These are phyloP conservation scores for Aspergillus pseudonomiae DNA, from an alignment of 2,329 filamentous ascomycete species.

Conservation along the genomic window DNA sequence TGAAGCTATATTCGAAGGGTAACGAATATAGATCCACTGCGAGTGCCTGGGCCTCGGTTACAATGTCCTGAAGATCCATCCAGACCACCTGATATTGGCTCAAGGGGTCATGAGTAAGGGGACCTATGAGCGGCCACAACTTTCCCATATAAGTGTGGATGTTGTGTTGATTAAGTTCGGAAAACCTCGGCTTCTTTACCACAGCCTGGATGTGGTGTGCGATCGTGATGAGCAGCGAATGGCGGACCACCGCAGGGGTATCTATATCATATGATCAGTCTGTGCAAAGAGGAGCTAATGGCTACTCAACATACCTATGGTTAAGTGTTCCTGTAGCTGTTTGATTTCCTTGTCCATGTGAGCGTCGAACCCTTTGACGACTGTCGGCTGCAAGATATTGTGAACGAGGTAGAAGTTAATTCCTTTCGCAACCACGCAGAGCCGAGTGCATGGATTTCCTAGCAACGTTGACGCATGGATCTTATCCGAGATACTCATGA, in stretches of 20 bases:
- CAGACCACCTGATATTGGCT: slow-evolving; percentile 18
- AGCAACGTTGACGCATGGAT: slow-evolving; percentile 25
- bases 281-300: background rate
- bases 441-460: slow-evolving; percentile 24
- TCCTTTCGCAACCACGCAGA: slow-evolving; percentile 29
- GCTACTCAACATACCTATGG: slow-evolving; percentile 22
- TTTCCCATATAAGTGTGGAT: slow-evolving; percentile 20
- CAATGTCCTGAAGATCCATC: slow-evolving; percentile 25
- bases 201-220: slow-evolving; percentile 23
- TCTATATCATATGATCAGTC: slow-evolving; percentile 15
- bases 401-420: slow-evolving; percentile 32
- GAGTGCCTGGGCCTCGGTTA: slow-evolving; percentile 32
- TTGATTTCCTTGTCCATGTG: slow-evolving; percentile 26
- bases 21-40: slow-evolving; percentile 30
- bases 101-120: slow-evolving; percentile 22
- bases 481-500: slow-evolving; percentile 22
- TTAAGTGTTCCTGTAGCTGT: slow-evolving; percentile 21
- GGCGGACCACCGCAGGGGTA: slow-evolving; percentile 21
- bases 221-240: slow-evolving; percentile 24
- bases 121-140: slow-evolving; percentile 27
- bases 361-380: slow-evolving; percentile 30
- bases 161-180: slow-evolving; percentile 25
- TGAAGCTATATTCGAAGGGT: slow-evolving; percentile 30
- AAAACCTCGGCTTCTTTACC: slow-evolving; percentile 26
- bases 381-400: slow-evolving; percentile 25